phyloP scores from a whole-genome alignment of 2,329 filamentous ascomycete species.

The Penicillium sp. region DNA sequence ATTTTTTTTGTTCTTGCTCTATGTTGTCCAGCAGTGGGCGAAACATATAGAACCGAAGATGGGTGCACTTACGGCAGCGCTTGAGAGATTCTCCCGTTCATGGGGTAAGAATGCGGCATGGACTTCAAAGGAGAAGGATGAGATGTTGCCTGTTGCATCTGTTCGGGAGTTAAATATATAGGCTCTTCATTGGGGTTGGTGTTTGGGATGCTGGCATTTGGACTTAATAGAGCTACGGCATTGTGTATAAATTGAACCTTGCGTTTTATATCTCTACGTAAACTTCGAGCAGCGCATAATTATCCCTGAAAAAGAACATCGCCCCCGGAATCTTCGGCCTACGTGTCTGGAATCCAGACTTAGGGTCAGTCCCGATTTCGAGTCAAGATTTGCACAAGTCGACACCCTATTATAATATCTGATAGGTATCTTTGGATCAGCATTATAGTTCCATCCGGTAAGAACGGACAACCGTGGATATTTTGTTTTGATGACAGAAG shows the following conservation, averaged over 20 bases:
- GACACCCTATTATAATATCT: neutral
- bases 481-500: neutral
- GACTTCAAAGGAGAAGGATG: neutral
- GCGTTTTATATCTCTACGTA: neutral
- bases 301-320: neutral
- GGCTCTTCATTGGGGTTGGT: neutral
- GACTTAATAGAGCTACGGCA: neutral
- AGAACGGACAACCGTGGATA: neutral
- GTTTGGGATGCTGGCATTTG: neutral
- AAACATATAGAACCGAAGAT: constrained; percentile 54
- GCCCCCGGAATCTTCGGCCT: neutral
- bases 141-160: neutral
- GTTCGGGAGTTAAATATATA: neutral
- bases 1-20: constrained; percentile 51
- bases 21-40: constrained; percentile 51
- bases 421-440: neutral
- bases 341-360: neutral
- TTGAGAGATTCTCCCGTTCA: constrained; percentile 26
- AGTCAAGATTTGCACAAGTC: neutral
- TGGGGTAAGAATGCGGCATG: constrained; percentile 10
- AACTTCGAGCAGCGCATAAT: neutral
- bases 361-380: neutral
- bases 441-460: neutral
- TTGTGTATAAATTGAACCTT: neutral
- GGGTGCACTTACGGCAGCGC: constrained; percentile 23